Conservation (phyloP, 345 rosid genomes). For the Gossypium arboreum region DNA sequence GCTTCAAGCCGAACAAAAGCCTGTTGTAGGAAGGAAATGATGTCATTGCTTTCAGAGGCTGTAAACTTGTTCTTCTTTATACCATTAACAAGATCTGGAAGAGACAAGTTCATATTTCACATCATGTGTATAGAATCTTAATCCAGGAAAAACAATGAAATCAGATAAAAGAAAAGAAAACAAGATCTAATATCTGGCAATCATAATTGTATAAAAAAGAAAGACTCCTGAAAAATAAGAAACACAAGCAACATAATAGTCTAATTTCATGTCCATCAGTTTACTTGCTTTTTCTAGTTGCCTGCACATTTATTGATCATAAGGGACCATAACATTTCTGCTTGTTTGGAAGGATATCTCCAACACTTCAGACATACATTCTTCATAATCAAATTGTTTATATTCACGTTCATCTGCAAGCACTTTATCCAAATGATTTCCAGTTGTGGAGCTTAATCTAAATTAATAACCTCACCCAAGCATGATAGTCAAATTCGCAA, state of each 20-base stretch:
- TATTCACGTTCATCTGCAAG: background rate
- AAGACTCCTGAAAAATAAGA: background rate
- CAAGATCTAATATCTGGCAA: constrained; percentile 3
- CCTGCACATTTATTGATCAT: background rate
- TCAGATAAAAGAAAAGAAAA: constrained; percentile 1
- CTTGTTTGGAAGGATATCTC: background rate
- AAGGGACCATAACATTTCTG: background rate
- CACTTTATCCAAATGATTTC: background rate
- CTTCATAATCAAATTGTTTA: background rate
- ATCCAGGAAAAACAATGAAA: constrained; percentile 3
- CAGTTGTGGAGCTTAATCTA: background rate
- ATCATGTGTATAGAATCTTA: constrained; percentile 12
- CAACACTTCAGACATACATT: background rate
- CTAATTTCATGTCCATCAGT: background rate
- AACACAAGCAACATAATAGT: background rate
- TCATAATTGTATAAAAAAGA: background rate
- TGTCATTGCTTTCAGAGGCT: constrained; percentile 46
- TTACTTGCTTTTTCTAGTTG: background rate
- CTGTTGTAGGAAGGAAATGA: constrained; percentile 58
- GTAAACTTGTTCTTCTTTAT: constrained; percentile 52
- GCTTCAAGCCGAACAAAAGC: constrained; percentile 81
- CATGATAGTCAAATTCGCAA: background rate
- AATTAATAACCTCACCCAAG: background rate
- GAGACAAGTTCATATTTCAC: constrained; percentile 14
- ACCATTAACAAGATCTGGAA: constrained; percentile 60